Evolutionary conservation across 352 stramenopile genomes (phyloP), one percentile per base, ranked within the genome.

Genomic region (Pythium chondricola): DNA sequence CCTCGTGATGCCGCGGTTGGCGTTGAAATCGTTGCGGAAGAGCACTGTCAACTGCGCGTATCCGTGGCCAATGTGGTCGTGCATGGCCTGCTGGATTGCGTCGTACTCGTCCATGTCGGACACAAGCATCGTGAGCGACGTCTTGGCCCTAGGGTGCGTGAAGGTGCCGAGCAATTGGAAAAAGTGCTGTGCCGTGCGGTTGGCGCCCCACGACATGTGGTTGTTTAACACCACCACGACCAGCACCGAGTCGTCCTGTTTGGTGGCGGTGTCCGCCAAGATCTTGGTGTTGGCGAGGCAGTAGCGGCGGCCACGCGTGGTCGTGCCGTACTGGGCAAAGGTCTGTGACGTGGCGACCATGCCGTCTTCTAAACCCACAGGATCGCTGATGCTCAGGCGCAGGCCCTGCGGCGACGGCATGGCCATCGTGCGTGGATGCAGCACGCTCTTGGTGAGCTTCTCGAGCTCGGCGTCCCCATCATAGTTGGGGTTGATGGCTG

Each of bases 11-110:
- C 27, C 46, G 8, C 25, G 22, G 5, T 21, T 27, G 10, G 32
- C 35, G 1, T 44, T 32, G 22, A 76, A 74, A 27, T 74, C 69
- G 26, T 72, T 63, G 7, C 68, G 68, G 24, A 67, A 71, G 9
- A 74, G 54, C 3, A 72, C 26, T 3, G 63, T 60, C 16, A 75
- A 50, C 29, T 50, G 37, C 5, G 58, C 42, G 29, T 57, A 71
- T 4, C 58, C 14, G 16, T 43, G 26, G n/a, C n/a, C n/a, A 14
- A 74, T 61, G 21, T 63, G 45, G 0, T 3, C 6, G 2, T 37
- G 21, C 29, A 67, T 65, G 10, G 57, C n/a, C 0, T 24, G 1
- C 32, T 60, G 59, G 5, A 67, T 36, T 25, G 40, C 60, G 4
- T 18, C 6, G 38, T 65, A 76, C 36, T 80, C 69, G 18, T 52